Evolutionary conservation across 2,329 filamentous ascomycete species (phyloP), one percentile per base, ranked within the genome.

Genomic region (Penicillium freii): DNA sequence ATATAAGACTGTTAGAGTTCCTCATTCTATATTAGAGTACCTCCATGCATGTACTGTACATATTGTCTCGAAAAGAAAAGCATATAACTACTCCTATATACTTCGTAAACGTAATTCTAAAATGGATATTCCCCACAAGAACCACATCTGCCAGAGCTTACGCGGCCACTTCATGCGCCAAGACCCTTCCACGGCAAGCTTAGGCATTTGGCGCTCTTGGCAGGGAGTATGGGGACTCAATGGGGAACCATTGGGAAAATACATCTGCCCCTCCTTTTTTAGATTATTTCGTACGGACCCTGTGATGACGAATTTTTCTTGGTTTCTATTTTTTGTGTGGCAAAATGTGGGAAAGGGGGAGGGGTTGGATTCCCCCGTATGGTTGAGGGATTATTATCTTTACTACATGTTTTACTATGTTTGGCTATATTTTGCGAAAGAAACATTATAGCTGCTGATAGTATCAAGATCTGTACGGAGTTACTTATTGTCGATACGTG

Each of bases 171-270:
- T 63, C 55, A 54, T 63, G 56, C 29, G 64, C 64, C 64, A 66
- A 66, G 64, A 23, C 58, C 29, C n/a, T 36, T 51, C 46, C 61
- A 57, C 58, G 42, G 57, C 58, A 60, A 66, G 64, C 64, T 66
- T 66, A 66, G 64, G 63, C 62, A 66, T 66, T 65, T 63, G 53
- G 58, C 59, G 59, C 46, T 42, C 60, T 66, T 66, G 63, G 64
- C 63, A 59, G 15, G 40, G 40, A 25, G 8, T 25, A 17, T 25
- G 21, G 7, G 21, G 21, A 42, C 6, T 43, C 39, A 8, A 42
- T 42, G 21, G 39, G 21, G 40, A 29, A 11, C 25, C 40, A 33
- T 36, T 44, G 23, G 50, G 25, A 33, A 33, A 29, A 19, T 27
- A 33, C 36, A 44, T 15, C 27, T 54, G 48, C 54, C 48, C 54